Base-by-base conservation (phyloP, 2,329 filamentous ascomycete species). In the Pseudocercospora pini-densiflorae region DNA sequence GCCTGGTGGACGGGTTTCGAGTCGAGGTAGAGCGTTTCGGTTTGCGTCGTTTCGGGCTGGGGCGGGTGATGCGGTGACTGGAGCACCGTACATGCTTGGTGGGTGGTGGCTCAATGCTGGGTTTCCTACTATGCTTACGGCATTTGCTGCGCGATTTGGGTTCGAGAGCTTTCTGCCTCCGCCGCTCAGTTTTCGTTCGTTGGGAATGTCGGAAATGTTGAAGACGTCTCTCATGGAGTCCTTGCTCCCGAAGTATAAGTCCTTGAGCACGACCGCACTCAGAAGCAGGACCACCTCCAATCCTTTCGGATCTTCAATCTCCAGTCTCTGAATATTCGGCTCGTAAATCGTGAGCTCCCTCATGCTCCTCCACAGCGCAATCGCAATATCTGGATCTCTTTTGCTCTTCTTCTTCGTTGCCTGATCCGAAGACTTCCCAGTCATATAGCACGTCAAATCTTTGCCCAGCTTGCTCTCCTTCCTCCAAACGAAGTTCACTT, bases 281-380 rank as follows among this genome's bases (percentile, higher is more conserved):
- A 90, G 80, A 29, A 90, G 75, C 23, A 98, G 80, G 1, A 94
- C 89, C 0, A 98, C 87, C 77, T 99, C 95, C 3, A 98, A 82
- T 0, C 95, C 95, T 78, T 97, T 98, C 64, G 91, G 89, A 79
- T 99, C 95, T 78, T 99, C 93, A 68, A 98, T 89, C 51, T 98
- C 94, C 10, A 98, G 90, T 6, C 95, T 86, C 68, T 91, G 90
- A 75, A 98, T 84, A 76, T 98, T 98, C 5, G 94, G 92, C 79
- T 99, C 92, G 81, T 98, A 97, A 49, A 99, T 86, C 1, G 94
- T 97, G 65, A 98, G 80, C 72, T 94, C 92, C 71, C 88, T 90
- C 27, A 90, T 84, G 19, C 87, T 86, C 71, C 90, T 89, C 83
- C 94, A 97, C 73, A 98, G 86, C 2, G 93, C 93, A n/a, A 98